phyloP scores from a whole-genome alignment of 495 filamentous ascomycete genomes.

The Penicillium simplicissimum region DNA sequence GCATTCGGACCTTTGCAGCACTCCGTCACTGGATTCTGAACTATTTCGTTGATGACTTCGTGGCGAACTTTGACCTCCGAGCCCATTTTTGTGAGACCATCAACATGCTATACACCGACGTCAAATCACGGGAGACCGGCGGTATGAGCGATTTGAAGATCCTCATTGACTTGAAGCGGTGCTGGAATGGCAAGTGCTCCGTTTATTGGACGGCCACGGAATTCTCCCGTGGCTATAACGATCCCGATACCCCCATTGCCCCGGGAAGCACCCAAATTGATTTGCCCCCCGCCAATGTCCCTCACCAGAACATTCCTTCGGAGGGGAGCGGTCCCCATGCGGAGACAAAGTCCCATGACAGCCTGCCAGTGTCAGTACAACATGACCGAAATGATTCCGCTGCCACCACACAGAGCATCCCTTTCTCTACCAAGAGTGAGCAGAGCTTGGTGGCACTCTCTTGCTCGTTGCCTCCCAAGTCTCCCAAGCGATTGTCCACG shows the following conservation, averaged over 20 bases:
- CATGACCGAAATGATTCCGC: conserved; percentile 50
- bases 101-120: conserved; percentile 70
- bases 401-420: conserved; percentile 46
- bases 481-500: conserved; percentile 47
- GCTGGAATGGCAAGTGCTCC: conserved; percentile 90
- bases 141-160: conserved; percentile 84
- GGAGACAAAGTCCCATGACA: conserved; percentile 36
- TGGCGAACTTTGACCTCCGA: conserved; percentile 76
- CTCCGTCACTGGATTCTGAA: conserved; percentile 98
- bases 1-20: conserved; percentile 94
- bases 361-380: conserved; percentile 23
- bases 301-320: conserved; percentile 14
- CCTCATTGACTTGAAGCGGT: conserved; percentile 90
- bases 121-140: conserved; percentile 51
- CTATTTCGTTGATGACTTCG: conserved; percentile 95
- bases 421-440: conserved; percentile 52
- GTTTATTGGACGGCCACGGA: conserved; percentile 80
- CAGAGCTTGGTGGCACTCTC: conserved; percentile 69
- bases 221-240: conserved; percentile 53
- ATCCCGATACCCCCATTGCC: conserved; percentile 66
- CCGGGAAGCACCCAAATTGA: conserved; percentile 63
- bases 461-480: conserved; percentile 77
- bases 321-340: conserved; percentile 2
- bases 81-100: conserved; percentile 78
- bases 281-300: conserved; percentile 12